These are phyloP conservation scores for Saussurea involucrata DNA, from an alignment of 129 eudicot species.

Conservation along the genomic window DNA sequence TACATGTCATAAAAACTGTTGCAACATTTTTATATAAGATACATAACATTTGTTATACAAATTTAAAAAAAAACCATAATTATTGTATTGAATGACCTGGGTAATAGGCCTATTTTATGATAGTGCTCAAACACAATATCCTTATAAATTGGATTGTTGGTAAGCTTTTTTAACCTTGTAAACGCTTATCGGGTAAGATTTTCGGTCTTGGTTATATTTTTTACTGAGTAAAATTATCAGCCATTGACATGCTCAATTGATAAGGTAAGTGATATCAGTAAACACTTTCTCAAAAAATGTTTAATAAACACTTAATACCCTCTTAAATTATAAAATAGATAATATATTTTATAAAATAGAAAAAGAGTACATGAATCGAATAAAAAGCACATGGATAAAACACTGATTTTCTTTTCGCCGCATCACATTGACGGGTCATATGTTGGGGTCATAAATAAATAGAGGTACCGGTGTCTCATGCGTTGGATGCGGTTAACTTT, in stretches of 20 bases:
- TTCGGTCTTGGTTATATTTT: not conserved
- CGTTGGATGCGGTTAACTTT: not conserved
- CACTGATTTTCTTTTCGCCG: not conserved
- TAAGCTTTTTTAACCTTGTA: too few species aligned
- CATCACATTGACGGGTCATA: slow-evolving; percentile 15
- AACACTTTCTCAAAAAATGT: too few species aligned
- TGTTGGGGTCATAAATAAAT: slow-evolving; percentile 11
- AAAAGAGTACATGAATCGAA: not conserved
- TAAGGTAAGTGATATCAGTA: not conserved
- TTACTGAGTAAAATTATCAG: not conserved
- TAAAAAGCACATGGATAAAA: not conserved
- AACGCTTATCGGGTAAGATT: not conserved
- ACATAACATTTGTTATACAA: too few species aligned
- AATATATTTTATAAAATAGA: not conserved
- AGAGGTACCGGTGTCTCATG: not conserved
- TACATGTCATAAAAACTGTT: too few species aligned
- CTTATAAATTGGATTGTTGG: too few species aligned
- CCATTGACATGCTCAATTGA: not conserved
- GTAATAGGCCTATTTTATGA: too few species aligned
- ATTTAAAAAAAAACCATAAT: too few species aligned
- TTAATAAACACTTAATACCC: too few species aligned
- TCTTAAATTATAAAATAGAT: too few species aligned
- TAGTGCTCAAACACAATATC: too few species aligned
- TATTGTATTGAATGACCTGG: too few species aligned
- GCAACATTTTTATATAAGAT: too few species aligned